A percentile compares a stretch with the other conserved stretches of the same genome.
Evolutionary conservation across 1,284 basidiomycete genomes (phyloP).

Genomic region (Sporisorium scitamineum): DNA sequence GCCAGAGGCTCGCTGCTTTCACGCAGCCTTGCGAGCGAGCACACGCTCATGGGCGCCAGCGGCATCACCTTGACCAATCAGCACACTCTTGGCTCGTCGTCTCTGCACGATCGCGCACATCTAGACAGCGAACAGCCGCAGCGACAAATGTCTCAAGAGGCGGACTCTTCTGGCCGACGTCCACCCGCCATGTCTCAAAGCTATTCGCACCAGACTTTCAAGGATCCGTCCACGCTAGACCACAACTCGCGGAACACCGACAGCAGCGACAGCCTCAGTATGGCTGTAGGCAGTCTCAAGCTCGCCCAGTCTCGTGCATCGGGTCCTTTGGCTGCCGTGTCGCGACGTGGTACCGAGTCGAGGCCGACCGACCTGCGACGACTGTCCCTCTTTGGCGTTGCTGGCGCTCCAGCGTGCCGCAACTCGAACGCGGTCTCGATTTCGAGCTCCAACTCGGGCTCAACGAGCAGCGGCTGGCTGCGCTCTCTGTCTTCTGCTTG

Average conservation of each 20-base stretch:
- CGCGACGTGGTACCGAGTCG: conserved; percentile 25
- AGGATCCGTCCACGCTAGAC: conserved; percentile 10
- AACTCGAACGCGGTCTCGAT: conserved; percentile 45
- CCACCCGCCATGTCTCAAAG: conserved; percentile 29
- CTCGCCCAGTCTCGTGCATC: conserved; percentile 45
- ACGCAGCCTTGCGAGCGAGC: conserved; percentile 54
- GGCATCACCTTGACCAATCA: conserved; percentile 49
- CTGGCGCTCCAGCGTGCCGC: conserved; percentile 26
- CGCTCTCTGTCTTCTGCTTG: conserved; percentile 53
- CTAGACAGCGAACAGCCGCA: conserved; percentile 12
- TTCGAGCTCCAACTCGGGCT: conserved; percentile 40
- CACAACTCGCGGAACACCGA: conserved; percentile 1
- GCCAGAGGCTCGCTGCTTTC: conserved; percentile 37
- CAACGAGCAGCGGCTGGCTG: conserved; percentile 49
- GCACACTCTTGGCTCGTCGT: background rate
- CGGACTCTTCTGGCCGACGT: conserved; percentile 1
- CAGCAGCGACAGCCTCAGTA: conserved; percentile 29
- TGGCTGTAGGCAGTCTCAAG: conserved; percentile 53
- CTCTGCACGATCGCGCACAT: conserved; percentile 8
- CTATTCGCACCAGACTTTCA: conserved; percentile 25
- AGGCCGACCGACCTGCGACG: conserved; percentile 25
- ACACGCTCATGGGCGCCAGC: conserved; percentile 55
- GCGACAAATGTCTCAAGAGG: conserved; percentile 12
- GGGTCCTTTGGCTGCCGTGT: conserved; percentile 8
- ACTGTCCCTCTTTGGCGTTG: conserved; percentile 42